Evolutionary conservation across 2,329 filamentous ascomycete species (phyloP), one percentile per base, ranked within the genome.

Genomic region (Huntiella savannae): DNA sequence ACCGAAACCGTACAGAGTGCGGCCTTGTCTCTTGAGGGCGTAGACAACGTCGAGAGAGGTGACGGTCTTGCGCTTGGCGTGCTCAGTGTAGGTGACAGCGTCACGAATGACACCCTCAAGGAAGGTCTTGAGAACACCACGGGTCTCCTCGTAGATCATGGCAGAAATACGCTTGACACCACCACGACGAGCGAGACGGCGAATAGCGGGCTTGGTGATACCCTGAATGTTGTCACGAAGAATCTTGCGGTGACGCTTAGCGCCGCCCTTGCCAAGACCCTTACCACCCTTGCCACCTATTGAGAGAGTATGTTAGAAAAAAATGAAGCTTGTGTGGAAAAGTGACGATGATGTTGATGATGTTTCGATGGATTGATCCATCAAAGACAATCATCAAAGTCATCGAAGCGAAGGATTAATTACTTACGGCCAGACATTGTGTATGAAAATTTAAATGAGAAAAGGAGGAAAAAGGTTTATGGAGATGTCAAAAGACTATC

Each of bases 131-230:
- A 82, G 74, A 53, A 82, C 78, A 70, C 76, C 76, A 55, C 78
- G 78, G 53, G 78, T 82, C 70, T 82, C 78, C 64, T 82, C 78
- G 70, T 82, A 82, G 66, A 82, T 82, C 77, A 82, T 92, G 64
- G 87, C 87, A 60, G 86, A 94, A 62, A 95, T 95, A 93, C 87
- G 87, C 84, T 95, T 95, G 76, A 95, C 87, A 87, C 87, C 87
- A 68, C 87, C 87, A 91, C 87, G 86, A 71, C 87, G 87, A 55
- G 87, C 87, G 65, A 95, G 86, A 92, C 87, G 87, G 61, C 87
- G 82, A 69, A 95, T 95, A 60, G 87, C 87, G 59, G 87, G 87
- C 82, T 95, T 95, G 62, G 87, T 95, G 64, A 95, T 95, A 71
- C 87, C 87, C 73, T 95, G 87, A 63, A 95, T 95, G 82, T 94